These are phyloP conservation scores for Penicillium italicum DNA, from an alignment of 2,329 filamentous ascomycete genomes.

Conservation along the genomic window DNA sequence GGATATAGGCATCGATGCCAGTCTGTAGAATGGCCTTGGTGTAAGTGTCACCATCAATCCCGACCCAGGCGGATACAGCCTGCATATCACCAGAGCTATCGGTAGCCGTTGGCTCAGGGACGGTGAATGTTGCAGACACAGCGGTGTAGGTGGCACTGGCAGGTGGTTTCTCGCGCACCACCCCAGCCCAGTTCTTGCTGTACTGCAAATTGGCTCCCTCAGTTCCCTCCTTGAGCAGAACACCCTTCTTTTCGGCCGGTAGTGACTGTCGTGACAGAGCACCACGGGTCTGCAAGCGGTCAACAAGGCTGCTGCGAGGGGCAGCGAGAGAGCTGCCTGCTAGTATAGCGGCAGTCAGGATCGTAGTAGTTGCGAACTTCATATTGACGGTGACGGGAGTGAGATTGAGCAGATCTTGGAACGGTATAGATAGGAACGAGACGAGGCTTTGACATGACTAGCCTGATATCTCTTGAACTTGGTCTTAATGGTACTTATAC, in stretches of 20 bases:
- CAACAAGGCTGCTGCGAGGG: constrained; percentile 27
- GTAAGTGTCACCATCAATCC: constrained; percentile 60
- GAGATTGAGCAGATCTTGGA: background rate
- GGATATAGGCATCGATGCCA: constrained; percentile 54
- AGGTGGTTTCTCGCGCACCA: constrained; percentile 48
- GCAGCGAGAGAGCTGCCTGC: constrained; percentile 27
- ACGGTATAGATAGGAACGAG: background rate
- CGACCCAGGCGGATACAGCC: constrained; percentile 57
- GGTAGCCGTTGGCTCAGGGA: constrained; percentile 49
- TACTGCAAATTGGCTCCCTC: constrained; percentile 45
- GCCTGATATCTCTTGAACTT: background rate
- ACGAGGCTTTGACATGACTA: background rate
- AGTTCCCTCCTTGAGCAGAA: constrained; percentile 13
- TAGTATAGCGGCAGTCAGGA: constrained; percentile 24
- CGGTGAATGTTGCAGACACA: constrained; percentile 47
- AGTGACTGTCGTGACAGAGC: constrained; percentile 25
- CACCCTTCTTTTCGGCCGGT: constrained; percentile 18
- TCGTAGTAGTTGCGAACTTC: constrained; percentile 24
- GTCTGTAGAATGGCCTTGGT: constrained; percentile 54
- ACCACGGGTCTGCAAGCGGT: constrained; percentile 30
- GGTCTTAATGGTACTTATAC: constrained; percentile 11
- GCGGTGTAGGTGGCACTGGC: constrained; percentile 48
- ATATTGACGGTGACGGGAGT: constrained; percentile 19
- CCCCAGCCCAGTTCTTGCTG: constrained; percentile 59
- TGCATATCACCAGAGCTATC: constrained; percentile 40